Evolutionary conservation across 257 asterid genomes (phyloP), one percentile per base, ranked within the genome.

Genomic region (Prunella vulgaris): DNA sequence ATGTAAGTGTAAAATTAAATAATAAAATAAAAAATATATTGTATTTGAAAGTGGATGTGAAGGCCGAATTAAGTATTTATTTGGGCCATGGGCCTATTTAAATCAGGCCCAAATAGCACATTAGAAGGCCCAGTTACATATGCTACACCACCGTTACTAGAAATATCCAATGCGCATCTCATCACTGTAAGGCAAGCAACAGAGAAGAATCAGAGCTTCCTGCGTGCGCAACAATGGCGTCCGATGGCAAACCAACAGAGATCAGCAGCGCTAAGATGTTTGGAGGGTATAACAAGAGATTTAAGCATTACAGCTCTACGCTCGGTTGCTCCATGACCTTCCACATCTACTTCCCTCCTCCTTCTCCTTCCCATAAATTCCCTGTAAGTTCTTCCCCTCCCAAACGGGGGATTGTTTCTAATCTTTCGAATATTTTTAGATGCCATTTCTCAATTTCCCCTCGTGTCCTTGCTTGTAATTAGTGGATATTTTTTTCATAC

Each of bases 261-360:
- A 84, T 91, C 77, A 82, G 97, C 90, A 86, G 95, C 85, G 7
- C 86, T 2, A 94, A 93, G 82, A 94, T 94, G 97, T 94, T 88
- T 46, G 99, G 77, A 48, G 99, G 99, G 28, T 89, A 71, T 88
- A 94, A 91, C 90, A 94, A 89, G 84, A 84, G 99, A 89, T 94
- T 69, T 78, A 89, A 82, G 54, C 99, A 94, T 84, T 87, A 72
- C 74, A 94, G 99, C 60, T 86, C 88, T 7, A 82, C 93, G 0
- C 84, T 94, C 27, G 95, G 95, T 52, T 94, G 99, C 74, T 89
- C 93, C 38, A 89, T 90, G 99, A 90, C 79, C 77, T 94, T 94
- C 83, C 82, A 86, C 82, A 82, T 94, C 82, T 91, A 79, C 77
- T 94, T 94, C 72, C 99, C 99, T 72, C 97, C 97, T 73, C 40